Base-by-base conservation (phyloP, 768 basidiomycete genomes). In the Macrolepiota fuliginosa region DNA sequence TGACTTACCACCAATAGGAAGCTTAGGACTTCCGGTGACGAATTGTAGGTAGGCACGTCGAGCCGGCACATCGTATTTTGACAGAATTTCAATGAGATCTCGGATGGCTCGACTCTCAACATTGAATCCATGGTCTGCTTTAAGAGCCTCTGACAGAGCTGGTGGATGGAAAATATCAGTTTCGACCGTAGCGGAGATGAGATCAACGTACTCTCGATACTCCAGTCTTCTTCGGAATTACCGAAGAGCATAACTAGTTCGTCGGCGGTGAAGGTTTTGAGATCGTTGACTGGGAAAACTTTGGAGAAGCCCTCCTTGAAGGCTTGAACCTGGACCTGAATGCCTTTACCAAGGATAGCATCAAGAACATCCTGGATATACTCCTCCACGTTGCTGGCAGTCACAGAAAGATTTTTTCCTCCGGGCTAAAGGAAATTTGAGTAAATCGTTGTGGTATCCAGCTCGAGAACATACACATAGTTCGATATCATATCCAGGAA, bases 101-200 rank as follows among this genome's bases (percentile, higher is more conserved):
- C 89, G 87, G 62, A 99, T 96, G 0, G 94, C 88, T 39, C 90
- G 88, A 70, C 94, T 96, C 70, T 98, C 96, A 12, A 90, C 88
- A 69, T 96, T 95, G 81, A 96, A 99, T 7, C 97, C 97, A 71
- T 99, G 97, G 69, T 99, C 97, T 11, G 97, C 97, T 74, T 98
- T 98, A 72, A 98, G 73, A 2, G 91, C 88, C 71, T 96, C 95
- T 39, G 83, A 85, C 36, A 98, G 81, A 22, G 94, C 96, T 97
- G 65, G 2, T 40, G 22, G 40, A 62, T 22, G 65, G 54, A 27
- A 37, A 9, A 45, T 13, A 19, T 45, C 55, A 45, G 42, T 17
- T 64, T 27, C 42, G 45, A 45, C 45, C 54, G 66, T 47, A 45
- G 25, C 10, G 1, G 54, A 62, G 22, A 32, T 17, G 24, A 17